Evolutionary conservation across 169 alveolate species (phyloP), one percentile per base, ranked within the genome.

Genomic region (Plasmodium vinckei): DNA sequence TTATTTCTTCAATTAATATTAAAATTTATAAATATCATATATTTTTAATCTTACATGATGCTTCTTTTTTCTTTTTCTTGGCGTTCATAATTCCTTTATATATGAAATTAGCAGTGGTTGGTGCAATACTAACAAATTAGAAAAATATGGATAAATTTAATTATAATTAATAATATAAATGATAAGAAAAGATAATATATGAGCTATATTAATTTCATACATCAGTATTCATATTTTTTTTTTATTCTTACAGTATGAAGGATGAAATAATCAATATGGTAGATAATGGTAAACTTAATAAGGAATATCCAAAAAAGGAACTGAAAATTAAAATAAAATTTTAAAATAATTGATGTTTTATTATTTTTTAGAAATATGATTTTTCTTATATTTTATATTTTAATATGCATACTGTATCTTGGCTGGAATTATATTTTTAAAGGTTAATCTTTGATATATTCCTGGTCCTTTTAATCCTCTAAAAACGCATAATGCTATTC

Each of bases 401-500:
- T 77, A 19, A 47, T 61, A 6, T 77, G 5, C 73, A 6, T 25
- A 77, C 88, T 59, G 54, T 19, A 77, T 4, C 56, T 10, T 77
- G 10, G 23, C 75, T 64, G 88, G 88, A 21, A 77, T 23, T 17
- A 77, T 15, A 47, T 77, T 63, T 13, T 39, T 77, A 39, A 77
- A 47, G 21, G 87, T 42, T 19, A 59, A 23, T 23, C 17, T 61
- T 6, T 77, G 25, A 65, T 25, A 77, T 27, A 77, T 1, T 46
- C 49, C 88, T 44, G 44, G 17, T 63, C 88, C 88, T 77, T 77
- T 77, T 19, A 77, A 25, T 63, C 88, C 88, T 27, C 88, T 63
- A 63, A 77, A 1, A 23, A 77, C 51, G 21, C 88, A 77, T 51
- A 61, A 21, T 12, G 88, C 10, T 64, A 77, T 77, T 17, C 63